Evolutionary conservation across 805 yeast species (phyloP), one percentile per base, ranked within the genome.

Genomic region (Ogataea neopini): DNA sequence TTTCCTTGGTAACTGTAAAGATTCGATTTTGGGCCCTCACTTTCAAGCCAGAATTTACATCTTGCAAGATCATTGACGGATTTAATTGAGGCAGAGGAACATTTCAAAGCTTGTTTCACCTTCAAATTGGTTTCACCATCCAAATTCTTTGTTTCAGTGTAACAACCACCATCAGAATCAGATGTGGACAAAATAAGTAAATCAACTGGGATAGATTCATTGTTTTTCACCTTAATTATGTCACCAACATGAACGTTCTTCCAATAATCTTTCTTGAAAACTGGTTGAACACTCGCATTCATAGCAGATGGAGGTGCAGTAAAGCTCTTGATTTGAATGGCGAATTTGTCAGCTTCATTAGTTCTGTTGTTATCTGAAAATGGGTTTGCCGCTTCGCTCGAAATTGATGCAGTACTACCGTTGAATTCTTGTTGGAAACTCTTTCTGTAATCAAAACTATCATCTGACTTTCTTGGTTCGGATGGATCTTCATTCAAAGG

Each of bases 11-110:
- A 87, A 35, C 83, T 75, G 64, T 87, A 87, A 53, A 87, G 70
- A 61, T 85, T 86, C 1, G 90, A 77, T 64, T 86, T 89, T 13
- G 95, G 95, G 6, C 90, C 92, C 68, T 87, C 94, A 70, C 86
- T 79, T 55, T 86, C 88, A n/a, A 86, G 68, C 78, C 84, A 79
- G 56, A 85, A 85, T 52, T 73, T 74, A 44, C 79, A 68, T 57
- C 73, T 71, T 6, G 75, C 71, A 33, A 78, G 60, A 55, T 80
- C 83, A 49, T 72, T 68, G 28, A 68, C 72, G 13, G 78, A 68
- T 30, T 62, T 64, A 10, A 65, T 56, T 18, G 63, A 58, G 18
- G 57, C 33, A 23, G 68, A 61, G 6, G 84, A 76, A 57, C 81
- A 79, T 59, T 84, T 82, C 57, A 87, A 64, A 3, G 91, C 84